Conservation (phyloP, 2,329 filamentous ascomycete genomes). For the Colletotrichum horii region DNA sequence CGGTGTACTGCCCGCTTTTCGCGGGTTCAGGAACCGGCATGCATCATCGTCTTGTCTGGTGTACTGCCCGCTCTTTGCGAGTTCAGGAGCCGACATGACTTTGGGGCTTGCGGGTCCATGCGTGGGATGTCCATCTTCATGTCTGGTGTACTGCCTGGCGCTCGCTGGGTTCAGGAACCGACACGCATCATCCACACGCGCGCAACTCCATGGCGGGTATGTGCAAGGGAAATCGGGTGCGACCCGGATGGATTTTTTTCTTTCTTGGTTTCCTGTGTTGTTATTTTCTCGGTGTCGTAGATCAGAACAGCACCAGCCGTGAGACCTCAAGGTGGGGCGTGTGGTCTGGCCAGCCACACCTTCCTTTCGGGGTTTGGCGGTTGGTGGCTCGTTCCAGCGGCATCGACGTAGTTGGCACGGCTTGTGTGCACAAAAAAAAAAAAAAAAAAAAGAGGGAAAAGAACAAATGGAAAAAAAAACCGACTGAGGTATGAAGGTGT, state of each 20-base stretch:
- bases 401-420: neutral
- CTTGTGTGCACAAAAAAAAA: neutral
- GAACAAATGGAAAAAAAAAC: neutral
- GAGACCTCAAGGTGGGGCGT: neutral
- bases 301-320: neutral
- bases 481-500: neutral
- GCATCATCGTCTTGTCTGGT: too few species aligned
- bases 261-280: neutral
- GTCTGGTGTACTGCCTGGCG: neutral
- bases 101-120: neutral
- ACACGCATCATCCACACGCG: neutral
- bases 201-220: neutral
- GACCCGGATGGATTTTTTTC: neutral
- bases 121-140: neutral
- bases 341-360: neutral
- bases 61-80: too few species aligned
- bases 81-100: neutral
- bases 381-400: neutral
- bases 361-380: neutral
- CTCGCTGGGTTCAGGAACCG: neutral
- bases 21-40: too few species aligned
- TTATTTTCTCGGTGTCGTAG: neutral
- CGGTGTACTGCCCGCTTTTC: too few species aligned
- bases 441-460: neutral
- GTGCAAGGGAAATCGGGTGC: neutral